Evolutionary conservation across 306 rosid genomes (phyloP), one percentile per base, ranked within the genome.

Genomic region (Malus sylvestris): DNA sequence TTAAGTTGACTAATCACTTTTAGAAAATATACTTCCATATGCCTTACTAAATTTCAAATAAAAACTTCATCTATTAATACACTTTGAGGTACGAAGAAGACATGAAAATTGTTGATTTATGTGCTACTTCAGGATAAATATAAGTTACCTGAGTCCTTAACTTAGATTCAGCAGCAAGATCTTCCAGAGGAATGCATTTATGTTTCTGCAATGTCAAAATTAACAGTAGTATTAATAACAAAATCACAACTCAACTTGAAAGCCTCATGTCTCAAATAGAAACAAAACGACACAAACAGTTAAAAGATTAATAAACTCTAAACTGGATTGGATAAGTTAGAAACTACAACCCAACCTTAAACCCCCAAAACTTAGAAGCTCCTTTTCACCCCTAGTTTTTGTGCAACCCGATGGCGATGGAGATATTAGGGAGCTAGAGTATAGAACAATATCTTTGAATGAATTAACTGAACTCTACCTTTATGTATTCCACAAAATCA

Each of bases 141-240:
- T 67, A 62, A 45, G 75, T 70, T 91, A 95, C 99, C 97, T 96
- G 99, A 27, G 99, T 96, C 59, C 97, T 87, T 53, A 96, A 79
- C 73, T 86, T 91, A 73, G 91, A 92, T 78, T 96, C 99, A 61
- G 98, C 97, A 81, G 99, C 98, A 81, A 96, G 92, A 76, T 96
- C 98, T 85, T 96, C 99, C 69, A 96, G 86, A 66, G 92, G 97
- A 76, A 96, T 89, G 79, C 99, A 92, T 86, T 96, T 96, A 59
- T 91, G 88, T 74, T 82, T 89, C 99, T 96, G 96, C 83, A 83
- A 68, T 60, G 73, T 75, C 66, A 77, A 14, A 76, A 27, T 75
- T 57, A 80, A 74, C 19, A 5, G 8, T 40, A 52, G 49, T 74
- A 33, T 27, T 78, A 71, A 70, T 78, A 71, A 83, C 35, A 42